Evolutionary conservation across 768 basidiomycete genomes (phyloP).

Genomic region (Sarcodon aspratus): DNA sequence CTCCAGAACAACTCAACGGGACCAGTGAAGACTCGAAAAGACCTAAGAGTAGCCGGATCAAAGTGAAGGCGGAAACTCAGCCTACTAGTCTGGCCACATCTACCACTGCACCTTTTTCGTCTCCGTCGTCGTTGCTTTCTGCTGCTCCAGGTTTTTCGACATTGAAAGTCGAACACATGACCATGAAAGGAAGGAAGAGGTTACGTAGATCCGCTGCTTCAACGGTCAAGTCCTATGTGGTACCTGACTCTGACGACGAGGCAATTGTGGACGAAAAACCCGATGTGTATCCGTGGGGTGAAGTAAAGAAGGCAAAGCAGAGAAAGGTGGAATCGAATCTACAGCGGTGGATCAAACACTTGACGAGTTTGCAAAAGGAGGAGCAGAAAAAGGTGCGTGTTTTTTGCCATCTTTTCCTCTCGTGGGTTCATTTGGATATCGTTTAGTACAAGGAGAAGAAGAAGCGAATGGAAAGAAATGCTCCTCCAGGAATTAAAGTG

Average conservation of each 20-base stretch:
- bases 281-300: slow-evolving; percentile 10
- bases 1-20: slow-evolving; percentile 14
- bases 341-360: slow-evolving; percentile 61
- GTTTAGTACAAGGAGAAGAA: slow-evolving; percentile 53
- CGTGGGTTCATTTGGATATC: background rate
- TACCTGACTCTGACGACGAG: slow-evolving; percentile 68
- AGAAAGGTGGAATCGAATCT: slow-evolving; percentile 29
- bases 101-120: background rate
- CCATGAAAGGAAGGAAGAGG: slow-evolving; percentile 33
- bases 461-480: slow-evolving; percentile 36
- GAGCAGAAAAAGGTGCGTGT: slow-evolving; percentile 58
- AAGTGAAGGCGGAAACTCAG: slow-evolving; percentile 5
- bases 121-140: background rate
- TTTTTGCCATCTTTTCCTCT: background rate
- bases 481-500: slow-evolving; percentile 32
- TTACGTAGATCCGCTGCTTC: slow-evolving; percentile 46
- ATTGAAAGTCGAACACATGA: slow-evolving; percentile 5
- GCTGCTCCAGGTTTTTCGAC: slow-evolving; percentile 8
- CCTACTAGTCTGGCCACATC: background rate
- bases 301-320: slow-evolving; percentile 22
- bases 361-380: slow-evolving; percentile 44
- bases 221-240: slow-evolving; percentile 45
- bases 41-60: background rate
- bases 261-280: slow-evolving; percentile 21
- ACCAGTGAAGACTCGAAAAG: background rate